Conservation (phyloP, 2,329 filamentous ascomycete genomes). For the Colletotrichum euphorbiae region DNA sequence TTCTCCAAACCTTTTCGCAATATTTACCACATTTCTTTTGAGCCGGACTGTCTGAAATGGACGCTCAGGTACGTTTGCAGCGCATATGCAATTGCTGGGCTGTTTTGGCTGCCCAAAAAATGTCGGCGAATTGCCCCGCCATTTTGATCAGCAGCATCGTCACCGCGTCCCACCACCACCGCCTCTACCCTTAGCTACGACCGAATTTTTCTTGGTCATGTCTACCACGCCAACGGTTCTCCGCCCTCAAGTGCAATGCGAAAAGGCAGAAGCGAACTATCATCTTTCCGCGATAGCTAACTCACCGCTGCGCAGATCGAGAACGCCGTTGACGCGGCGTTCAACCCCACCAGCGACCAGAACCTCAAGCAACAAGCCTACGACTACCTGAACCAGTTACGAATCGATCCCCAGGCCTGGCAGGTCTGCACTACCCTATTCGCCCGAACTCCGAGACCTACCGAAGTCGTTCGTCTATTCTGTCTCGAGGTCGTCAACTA, state of each 20-base stretch:
- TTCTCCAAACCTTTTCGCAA: constrained; percentile 27
- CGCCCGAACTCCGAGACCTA: constrained; percentile 77
- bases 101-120: constrained; percentile 21
- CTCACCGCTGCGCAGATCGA: constrained; percentile 73
- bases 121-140: constrained; percentile 43
- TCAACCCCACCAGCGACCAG: constrained; percentile 81
- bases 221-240: constrained; percentile 2
- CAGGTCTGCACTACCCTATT: constrained; percentile 90
- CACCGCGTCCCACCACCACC: constrained; percentile 37
- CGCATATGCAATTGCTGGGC: constrained; percentile 34
- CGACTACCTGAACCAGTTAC: constrained; percentile 82
- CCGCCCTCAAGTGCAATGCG: neutral
- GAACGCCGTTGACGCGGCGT: constrained; percentile 95
- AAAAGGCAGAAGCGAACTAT: neutral
- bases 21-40: constrained; percentile 9
- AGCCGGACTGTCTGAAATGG: constrained; percentile 50
- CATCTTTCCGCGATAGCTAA: constrained; percentile 13
- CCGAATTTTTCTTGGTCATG: neutral
- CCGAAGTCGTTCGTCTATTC: constrained; percentile 88
- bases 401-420: constrained; percentile 87
- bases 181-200: constrained; percentile 9
- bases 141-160: constrained; percentile 43
- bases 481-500: constrained; percentile 94
- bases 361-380: constrained; percentile 84
- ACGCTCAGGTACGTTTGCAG: constrained; percentile 58